Evolutionary conservation across 2,329 filamentous ascomycete species (phyloP), one percentile per base, ranked within the genome.

Genomic region (Ophiostoma quercus): DNA sequence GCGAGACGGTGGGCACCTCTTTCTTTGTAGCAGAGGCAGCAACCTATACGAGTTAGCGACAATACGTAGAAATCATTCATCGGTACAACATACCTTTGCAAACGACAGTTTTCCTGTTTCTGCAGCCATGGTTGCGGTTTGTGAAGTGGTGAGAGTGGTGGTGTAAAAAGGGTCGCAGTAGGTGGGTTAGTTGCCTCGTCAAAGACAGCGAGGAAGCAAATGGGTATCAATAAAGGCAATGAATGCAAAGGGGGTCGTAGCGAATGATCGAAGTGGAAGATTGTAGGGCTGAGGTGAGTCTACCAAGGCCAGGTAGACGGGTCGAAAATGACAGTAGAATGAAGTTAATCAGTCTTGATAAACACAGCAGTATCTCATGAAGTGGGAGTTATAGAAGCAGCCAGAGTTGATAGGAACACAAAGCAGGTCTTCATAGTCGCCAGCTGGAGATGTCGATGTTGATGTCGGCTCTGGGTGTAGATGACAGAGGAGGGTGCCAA

Each of bases 91-190:
- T 81, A 92, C 90, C 85, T 91, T 92, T 79, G 90, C 90, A 83
- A 93, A 93, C 62, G 90, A 92, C 75, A 89, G 85, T 79, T 87
- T 88, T 68, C 81, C 80, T 69, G 80, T 73, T 74, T 84, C 83
- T 72, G 82, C 76, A 74, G 81, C 78, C 74, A 82, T 78, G 75
- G 77, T 76, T 37, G 62, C 34, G 34, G 19, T 62, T 25, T 60
- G 22, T 25, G n/a, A 29, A 70, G 81, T 80, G 69, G 41, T 34
- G 29, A 25, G 19, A 16, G n/a, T 39, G 22, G 22, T 39, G 67
- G 29, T 29, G 22, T 11, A 9, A 57, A 9, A 25, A 39, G 25
- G 32, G 68, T 54, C 37, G 41, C 22, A 82, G 51, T 11, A 34
- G 16, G 1, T 16, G 7, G 5, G 2, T 32, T 41, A 43, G 66